Base-by-base conservation (phyloP, 2,329 filamentous ascomycete species). In the Torrubiella hemipterigena region DNA sequence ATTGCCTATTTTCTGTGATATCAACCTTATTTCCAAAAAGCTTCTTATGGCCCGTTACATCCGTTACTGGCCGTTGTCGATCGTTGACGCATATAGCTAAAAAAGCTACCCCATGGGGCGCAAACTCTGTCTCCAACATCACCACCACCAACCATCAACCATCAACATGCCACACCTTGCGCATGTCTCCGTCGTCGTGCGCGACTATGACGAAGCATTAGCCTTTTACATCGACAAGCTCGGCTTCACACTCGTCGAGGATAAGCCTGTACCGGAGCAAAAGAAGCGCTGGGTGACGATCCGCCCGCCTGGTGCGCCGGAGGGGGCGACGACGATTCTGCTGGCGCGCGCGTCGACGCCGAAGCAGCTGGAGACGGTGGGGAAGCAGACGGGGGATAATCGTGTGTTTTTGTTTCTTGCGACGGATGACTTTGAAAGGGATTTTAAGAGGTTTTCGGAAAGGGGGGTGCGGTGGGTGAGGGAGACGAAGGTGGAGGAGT, bases 321-420 rank as follows among this genome's bases (percentile, higher is more conserved):
- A 17, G 13, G 23, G 17, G 26, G 29, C 35, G 6, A 32, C 35
- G 16, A 35, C 32, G 14, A 20, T 40, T 16, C 31, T 38, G 2
- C 31, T 40, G 6, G 35, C 35, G 9, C 22, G 32, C 10, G 35
- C 35, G 12, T 36, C 35, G 3, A 30, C 38, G 18, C 33, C 35
- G 10, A 31, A 33, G 22, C 38, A 40, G 29, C 28, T 19, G n/a
- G 38, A 35, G 4, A 29, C 31, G 17, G 31, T 39, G 11, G 36
- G 37, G 8, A 29, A 30, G 12, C 38, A 38, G 29, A 35, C 36
- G 10, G 34, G 36, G 16, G 36, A 35, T 13, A 27, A 34, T 12
- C 31, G 38, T 19, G 38, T 41, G 5, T 41, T 38, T 11, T 14
- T 38, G 15, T 41, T 41, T 27, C 36, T 41, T 13, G 38, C 38